Conservation (phyloP, 2,329 filamentous ascomycete genomes). For the Botrytis sinoallii region DNA sequence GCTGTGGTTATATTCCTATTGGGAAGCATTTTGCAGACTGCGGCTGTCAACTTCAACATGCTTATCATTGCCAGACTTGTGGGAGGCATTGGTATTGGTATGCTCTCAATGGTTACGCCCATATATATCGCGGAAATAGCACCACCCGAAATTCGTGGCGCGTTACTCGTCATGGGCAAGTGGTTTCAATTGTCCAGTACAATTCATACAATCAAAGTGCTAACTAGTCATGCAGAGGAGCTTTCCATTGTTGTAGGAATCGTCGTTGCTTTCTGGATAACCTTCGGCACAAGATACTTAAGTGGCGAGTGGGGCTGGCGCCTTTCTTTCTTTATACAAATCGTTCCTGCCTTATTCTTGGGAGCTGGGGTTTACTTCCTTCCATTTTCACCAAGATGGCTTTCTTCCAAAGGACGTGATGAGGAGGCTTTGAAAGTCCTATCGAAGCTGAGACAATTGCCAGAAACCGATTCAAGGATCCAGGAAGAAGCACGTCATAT, state of each 20-base stretch:
- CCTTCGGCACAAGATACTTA: constrained; percentile 43
- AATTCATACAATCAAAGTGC: background rate
- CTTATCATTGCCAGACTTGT: constrained; percentile 47
- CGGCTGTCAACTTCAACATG: constrained; percentile 49
- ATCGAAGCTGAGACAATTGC: constrained; percentile 49
- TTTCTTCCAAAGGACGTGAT: constrained; percentile 44
- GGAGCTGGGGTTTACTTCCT: constrained; percentile 45
- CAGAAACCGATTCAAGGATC: constrained; percentile 48
- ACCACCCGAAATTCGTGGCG: constrained; percentile 40
- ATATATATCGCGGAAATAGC: constrained; percentile 51
- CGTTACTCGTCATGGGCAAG: constrained; percentile 22
- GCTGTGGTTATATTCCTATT: constrained; percentile 50
- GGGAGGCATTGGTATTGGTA: constrained; percentile 48
- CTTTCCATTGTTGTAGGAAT: constrained; percentile 45
- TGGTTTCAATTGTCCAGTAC: background rate
- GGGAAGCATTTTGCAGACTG: constrained; percentile 51
- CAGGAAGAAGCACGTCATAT: constrained; percentile 50
- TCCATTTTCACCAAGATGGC: constrained; percentile 46
- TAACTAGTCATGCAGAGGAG: constrained; percentile 24
- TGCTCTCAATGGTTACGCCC: constrained; percentile 45
- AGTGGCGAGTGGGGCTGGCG: constrained; percentile 31
- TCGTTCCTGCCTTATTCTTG: constrained; percentile 32
- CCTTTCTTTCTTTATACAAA: constrained; percentile 36
- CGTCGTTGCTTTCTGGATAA: constrained; percentile 44
- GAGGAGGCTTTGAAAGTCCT: constrained; percentile 48